A percentile compares a stretch with the other conserved stretches of the same genome.
Conservation (phyloP, 2,329 filamentous ascomycete species). For the Fusarium papillatum region DNA sequence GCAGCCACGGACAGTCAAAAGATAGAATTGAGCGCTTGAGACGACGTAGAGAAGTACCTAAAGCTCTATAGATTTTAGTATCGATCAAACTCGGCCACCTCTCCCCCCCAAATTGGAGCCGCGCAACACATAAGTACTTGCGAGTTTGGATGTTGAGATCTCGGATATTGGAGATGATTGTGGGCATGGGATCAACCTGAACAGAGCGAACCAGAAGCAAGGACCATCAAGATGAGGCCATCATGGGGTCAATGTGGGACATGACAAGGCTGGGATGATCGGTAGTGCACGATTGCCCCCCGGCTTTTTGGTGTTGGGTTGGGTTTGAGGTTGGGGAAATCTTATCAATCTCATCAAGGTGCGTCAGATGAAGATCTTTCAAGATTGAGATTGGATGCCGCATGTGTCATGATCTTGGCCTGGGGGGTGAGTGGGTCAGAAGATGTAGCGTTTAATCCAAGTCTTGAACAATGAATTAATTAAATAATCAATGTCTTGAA, state of each 20-base stretch:
- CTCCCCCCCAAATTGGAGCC: not conserved
- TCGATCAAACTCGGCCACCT: not conserved
- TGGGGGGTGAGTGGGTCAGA: not conserved
- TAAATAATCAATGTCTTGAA: not conserved
- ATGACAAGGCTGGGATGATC: constrained; percentile 20
- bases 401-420: not conserved
- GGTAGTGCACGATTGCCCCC: constrained; percentile 26
- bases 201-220: not conserved
- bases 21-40: too few species aligned
- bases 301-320: constrained; percentile 21
- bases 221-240: constrained; percentile 16
- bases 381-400: constrained; percentile 7
- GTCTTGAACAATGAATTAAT: not conserved
- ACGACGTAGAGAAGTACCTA: not conserved
- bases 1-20: too few species aligned
- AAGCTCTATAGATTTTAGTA: not conserved
- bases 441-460: not conserved
- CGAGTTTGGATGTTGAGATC: not conserved
- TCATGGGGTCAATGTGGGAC: constrained; percentile 30
- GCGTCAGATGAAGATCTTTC: constrained; percentile 41
- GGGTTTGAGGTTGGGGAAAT: constrained; percentile 25
- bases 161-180: not conserved
- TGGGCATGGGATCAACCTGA: not conserved
- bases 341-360: constrained; percentile 48
- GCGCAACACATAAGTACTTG: not conserved